phyloP scores from a whole-genome alignment of 768 basidiomycete genomes.

The Tubosaeta brunneosetosa region DNA sequence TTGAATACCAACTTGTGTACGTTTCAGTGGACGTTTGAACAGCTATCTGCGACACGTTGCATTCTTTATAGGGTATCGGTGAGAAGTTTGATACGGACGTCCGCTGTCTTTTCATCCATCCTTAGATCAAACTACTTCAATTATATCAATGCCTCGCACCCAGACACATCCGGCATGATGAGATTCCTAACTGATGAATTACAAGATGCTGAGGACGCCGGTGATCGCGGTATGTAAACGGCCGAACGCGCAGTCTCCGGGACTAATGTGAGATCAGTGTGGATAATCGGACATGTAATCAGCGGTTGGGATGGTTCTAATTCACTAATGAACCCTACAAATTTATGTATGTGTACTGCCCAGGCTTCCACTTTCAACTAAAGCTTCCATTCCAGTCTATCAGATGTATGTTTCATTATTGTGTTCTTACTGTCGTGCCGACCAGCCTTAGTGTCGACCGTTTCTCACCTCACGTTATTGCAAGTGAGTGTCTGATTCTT shows the following conservation, averaged over 20 bases:
- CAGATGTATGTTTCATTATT: slow-evolving; percentile 37
- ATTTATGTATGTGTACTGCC: slow-evolving; percentile 53
- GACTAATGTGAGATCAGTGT: slow-evolving; percentile 30
- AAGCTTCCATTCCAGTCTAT: slow-evolving; percentile 33
- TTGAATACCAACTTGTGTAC: slow-evolving; percentile 74
- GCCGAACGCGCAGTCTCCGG: neutral
- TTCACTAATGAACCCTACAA: slow-evolving; percentile 56
- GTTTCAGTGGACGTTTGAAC: slow-evolving; percentile 22
- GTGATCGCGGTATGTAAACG: slow-evolving; percentile 54
- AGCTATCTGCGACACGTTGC: neutral
- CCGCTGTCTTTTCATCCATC: slow-evolving; percentile 1
- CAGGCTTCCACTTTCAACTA: neutral
- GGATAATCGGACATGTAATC: slow-evolving; percentile 55
- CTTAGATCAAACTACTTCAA: slow-evolving; percentile 66
- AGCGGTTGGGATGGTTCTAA: slow-evolving; percentile 72
- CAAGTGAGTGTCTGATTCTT: slow-evolving; percentile 43
- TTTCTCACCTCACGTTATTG: slow-evolving; percentile 75
- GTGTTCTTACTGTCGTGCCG: neutral
- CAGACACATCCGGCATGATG: slow-evolving; percentile 72
- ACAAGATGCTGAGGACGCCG: slow-evolving; percentile 72
- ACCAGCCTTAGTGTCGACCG: slow-evolving; percentile 54
- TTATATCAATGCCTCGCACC: slow-evolving; percentile 67
- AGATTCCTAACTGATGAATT: slow-evolving; percentile 74
- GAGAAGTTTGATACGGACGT: slow-evolving; percentile 4
- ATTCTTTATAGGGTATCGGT: slow-evolving; percentile 30